These are phyloP conservation scores for Camelina neglecta DNA, from an alignment of 345 rosid species.

Conservation along the genomic window DNA sequence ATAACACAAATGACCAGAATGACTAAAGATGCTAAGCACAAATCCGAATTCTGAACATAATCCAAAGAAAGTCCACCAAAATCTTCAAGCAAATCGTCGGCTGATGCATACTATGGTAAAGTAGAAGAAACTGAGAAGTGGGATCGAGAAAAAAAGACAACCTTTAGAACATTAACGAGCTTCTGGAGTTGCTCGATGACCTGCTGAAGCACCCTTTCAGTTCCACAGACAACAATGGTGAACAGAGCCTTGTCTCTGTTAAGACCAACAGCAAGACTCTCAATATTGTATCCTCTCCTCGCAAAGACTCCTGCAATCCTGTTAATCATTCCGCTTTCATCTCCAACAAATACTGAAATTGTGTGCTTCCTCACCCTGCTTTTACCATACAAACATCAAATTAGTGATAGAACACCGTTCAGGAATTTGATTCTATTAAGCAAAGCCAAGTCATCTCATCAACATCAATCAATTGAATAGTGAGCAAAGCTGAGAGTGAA, in stretches of 20 bases:
- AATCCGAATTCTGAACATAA: background rate
- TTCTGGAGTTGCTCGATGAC: conserved; percentile 93
- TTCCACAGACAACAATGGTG: conserved; percentile 90
- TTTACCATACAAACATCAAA: background rate
- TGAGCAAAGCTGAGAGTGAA: too few species aligned
- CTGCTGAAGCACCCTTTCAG: conserved; percentile 79
- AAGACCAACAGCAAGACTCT: conserved; percentile 97
- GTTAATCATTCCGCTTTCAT: conserved; percentile 97
- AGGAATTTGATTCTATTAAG: too few species aligned
- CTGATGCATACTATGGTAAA: background rate
- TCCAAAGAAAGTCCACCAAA: background rate
- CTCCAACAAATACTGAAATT: conserved; percentile 92
- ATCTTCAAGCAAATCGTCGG: background rate
- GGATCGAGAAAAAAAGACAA: conserved; percentile 34
- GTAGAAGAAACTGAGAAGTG: conserved; percentile 27
- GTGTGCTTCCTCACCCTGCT: conserved; percentile 82
- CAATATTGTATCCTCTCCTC: conserved; percentile 93
- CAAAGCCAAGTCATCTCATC: too few species aligned
- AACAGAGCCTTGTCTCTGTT: conserved; percentile 91
- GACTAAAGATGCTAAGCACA: background rate
- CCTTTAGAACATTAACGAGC: conserved; percentile 96
- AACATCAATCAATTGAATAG: too few species aligned
- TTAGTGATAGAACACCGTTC: too few species aligned
- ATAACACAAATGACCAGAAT: background rate
- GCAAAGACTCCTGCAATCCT: conserved; percentile 98